These are phyloP conservation scores for Aspergillus piperis DNA, from an alignment of 2,329 filamentous ascomycete genomes.

Conservation along the genomic window DNA sequence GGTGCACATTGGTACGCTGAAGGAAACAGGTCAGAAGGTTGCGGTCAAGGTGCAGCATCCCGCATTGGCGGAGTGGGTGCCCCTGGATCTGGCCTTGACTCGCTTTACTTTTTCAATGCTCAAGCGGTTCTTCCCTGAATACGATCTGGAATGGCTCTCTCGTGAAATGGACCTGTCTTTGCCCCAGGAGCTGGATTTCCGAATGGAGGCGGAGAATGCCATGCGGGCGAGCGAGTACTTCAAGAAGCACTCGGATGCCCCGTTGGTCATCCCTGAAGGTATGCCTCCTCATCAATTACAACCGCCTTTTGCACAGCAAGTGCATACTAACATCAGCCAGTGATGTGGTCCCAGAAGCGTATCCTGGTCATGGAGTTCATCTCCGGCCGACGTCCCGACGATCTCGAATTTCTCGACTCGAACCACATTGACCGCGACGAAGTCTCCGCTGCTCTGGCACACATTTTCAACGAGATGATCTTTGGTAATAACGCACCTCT, in stretches of 20 bases:
- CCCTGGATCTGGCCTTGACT: constrained; percentile 82
- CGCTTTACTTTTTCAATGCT: constrained; percentile 85
- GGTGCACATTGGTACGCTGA: constrained; percentile 84
- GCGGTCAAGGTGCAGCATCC: constrained; percentile 98
- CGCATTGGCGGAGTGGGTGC: constrained; percentile 82
- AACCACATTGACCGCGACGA: constrained; percentile 92
- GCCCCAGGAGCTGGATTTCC: constrained; percentile 89
- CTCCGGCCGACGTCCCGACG: constrained; percentile 81
- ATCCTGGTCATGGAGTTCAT: constrained; percentile 96
- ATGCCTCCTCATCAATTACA: background rate
- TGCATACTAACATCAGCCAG: constrained; percentile 40
- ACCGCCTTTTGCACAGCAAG: background rate
- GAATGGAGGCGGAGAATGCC: constrained; percentile 82
- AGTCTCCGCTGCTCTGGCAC: constrained; percentile 84
- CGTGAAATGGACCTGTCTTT: constrained; percentile 89
- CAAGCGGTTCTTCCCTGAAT: constrained; percentile 93
- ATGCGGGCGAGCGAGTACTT: constrained; percentile 79
- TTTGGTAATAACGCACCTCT: constrained; percentile 85
- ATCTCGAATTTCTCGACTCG: constrained; percentile 80
- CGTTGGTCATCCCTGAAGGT: constrained; percentile 78
- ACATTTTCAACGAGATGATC: constrained; percentile 99
- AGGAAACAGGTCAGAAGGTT: constrained; percentile 79
- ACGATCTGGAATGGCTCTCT: constrained; percentile 94
- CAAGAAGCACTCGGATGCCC: constrained; percentile 68
- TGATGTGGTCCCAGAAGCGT: constrained; percentile 83